Conservation (phyloP, 2,329 filamentous ascomycete genomes). For the Albifimbria verrucaria region DNA sequence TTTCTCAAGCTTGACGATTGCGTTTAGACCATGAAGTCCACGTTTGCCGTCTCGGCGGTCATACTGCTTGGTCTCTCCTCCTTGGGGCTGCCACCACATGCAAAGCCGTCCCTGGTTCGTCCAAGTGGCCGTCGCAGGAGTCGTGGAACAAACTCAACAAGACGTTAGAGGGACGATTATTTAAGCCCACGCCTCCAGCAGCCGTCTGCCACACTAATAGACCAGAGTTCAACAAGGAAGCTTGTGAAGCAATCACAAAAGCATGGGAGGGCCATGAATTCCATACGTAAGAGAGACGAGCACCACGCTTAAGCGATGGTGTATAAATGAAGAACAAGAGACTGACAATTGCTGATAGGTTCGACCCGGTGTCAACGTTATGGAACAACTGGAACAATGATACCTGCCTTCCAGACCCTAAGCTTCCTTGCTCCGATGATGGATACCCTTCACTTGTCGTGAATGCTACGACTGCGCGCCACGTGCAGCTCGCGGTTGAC, state of each 20-base stretch:
- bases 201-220: conserved; percentile 25
- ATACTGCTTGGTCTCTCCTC: not conserved
- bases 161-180: conserved; percentile 37
- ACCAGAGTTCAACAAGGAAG: conserved; percentile 18
- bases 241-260: conserved; percentile 23
- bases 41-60: not conserved
- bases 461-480: conserved; percentile 17
- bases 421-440: conserved; percentile 23
- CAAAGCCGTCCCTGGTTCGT: conserved; percentile 44
- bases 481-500: conserved; percentile 14
- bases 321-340: not conserved
- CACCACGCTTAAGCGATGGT: not conserved
- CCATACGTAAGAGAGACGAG: conserved; percentile 12
- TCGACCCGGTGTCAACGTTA: conserved; percentile 11
- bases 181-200: conserved; percentile 36
- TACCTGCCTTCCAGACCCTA: conserved; percentile 37
- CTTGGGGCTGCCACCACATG: conserved; percentile 22
- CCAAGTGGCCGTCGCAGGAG: conserved; percentile 43
- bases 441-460: conserved; percentile 20
- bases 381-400: conserved; percentile 41
- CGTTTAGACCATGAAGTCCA: not conserved
- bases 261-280: conserved; percentile 25
- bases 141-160: conserved; percentile 45
- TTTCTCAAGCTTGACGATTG: not conserved
- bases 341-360: not conserved